Evolutionary conservation across 352 stramenopile species (phyloP), one percentile per base, ranked within the genome.

Genomic region (Pythium pectinolyticum): DNA sequence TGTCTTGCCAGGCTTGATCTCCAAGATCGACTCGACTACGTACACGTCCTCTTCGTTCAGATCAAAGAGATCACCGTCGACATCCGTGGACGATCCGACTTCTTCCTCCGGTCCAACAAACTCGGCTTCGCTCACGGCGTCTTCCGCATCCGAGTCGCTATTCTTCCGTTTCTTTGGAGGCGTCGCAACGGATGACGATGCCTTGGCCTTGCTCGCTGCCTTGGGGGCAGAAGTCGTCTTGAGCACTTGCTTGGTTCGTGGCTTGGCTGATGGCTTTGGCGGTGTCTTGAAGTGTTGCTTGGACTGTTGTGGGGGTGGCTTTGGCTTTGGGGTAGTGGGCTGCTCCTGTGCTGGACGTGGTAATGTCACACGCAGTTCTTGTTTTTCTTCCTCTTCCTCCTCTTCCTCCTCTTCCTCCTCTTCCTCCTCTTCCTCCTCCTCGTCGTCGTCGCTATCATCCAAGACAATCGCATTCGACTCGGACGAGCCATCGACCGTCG

Each of bases 41-140:
- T 82, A 89, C 30, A 91, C 78, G 41, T 91, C 82, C 20, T 88
- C 82, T 59, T 89, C 82, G 47, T 88, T 82, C 46, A 91, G 62
- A 46, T 89, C 80, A 58, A 89, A 91, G 25, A 85, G 56, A 22
- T 80, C 82, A 3, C 84, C 41, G 15, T 91, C 82, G 17, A 82
- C 82, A 28, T 89, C 80, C 7, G 82, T 91, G 1, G 80, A 88
- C 8, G 80, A 89, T 34, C 77, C 73, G 3, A 61, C 64, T 1
- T 61, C 74, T 15, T 69, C 60, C 2, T 34, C 48, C 2, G 48
- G 22, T 5, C 31, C 41, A 8, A 55, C 40, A 49, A 61, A 59
- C 34, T 70, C 54, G 5, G 37, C 63, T 30, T 70, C 53, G n/a
- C 39, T 28, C 20, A 49, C n/a, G n/a, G n/a, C 52, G 3, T 35